Base-by-base conservation (phyloP, 2,329 filamentous ascomycete species). In the Corynespora cassiicola region DNA sequence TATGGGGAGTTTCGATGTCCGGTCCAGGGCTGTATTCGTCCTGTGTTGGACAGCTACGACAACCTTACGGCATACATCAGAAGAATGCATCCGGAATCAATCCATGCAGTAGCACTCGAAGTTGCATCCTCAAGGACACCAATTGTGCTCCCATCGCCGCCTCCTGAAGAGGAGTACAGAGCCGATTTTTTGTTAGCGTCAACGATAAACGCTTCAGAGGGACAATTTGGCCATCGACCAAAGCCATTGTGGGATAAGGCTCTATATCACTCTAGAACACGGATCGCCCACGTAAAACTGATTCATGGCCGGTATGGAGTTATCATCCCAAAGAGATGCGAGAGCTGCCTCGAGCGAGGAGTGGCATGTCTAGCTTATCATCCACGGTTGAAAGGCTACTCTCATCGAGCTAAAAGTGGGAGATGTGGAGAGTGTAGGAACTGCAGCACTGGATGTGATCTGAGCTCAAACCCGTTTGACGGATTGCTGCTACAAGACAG, bases 251-350 rank as follows among this genome's bases (percentile, higher is more conserved):
- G 20, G 19, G 15, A 23, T 11, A 7, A 23, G 12, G 6, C n/a
- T 36, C 10, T 14, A 11, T 16, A 27, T 11, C 15, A 14, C 27
- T 18, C 29, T 12, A 26, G 19, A 19, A 23, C 10, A 7, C 22
- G 12, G 6, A 17, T 36, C 10, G 38, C 30, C 11, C 31, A 31
- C n/a, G 38, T 31, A 7, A 34, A 31, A 11, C 27, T 36, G 9
- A 42, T 42, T 2, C 26, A 36, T 7, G 14, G 22, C 14, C 31
- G 32, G 10, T 36, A 42, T 14, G 39, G 32, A 6, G 23, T 42
- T 2, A 4, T 36, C 7, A 21, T 33, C 7, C 32, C 32, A 19
- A 23, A 36, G 32, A 36, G 27, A 23, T 36, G 39, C 27, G 6
- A 8, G 7, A 17, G 20, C 14, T 42, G 32, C 21, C 10, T 16